Evolutionary conservation across 257 asterid genomes (phyloP).

Genomic region (Plectranthus barbatus): DNA sequence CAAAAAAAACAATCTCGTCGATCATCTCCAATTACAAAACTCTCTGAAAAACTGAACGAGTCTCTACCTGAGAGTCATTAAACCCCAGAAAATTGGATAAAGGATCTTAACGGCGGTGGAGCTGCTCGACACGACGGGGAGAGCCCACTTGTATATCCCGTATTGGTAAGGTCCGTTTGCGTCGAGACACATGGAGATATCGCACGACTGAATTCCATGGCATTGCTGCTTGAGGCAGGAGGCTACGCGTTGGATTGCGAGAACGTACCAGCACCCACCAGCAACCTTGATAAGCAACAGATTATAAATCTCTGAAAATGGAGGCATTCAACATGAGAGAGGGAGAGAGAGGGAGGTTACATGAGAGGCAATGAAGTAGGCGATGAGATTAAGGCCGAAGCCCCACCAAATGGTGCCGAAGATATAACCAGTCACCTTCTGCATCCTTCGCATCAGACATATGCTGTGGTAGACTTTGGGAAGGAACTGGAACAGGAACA

Average conservation of each 20-base stretch:
- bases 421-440: slow-evolving; percentile 76
- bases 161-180: slow-evolving; percentile 65
- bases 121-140: slow-evolving; percentile 78
- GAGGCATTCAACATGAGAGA: neutral
- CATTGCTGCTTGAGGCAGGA: slow-evolving; percentile 75
- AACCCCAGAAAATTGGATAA: slow-evolving; percentile 94
- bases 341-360: slow-evolving; percentile 26
- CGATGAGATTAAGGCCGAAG: slow-evolving; percentile 83
- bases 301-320: no score
- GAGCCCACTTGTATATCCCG: slow-evolving; percentile 88
- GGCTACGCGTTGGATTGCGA: slow-evolving; percentile 76
- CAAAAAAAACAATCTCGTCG: no score
- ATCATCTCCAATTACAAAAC: neutral
- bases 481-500: slow-evolving; percentile 77
- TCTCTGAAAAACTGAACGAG: no score
- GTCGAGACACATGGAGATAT: slow-evolving; percentile 59
- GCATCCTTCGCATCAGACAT: slow-evolving; percentile 77
- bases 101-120: slow-evolving; percentile 73
- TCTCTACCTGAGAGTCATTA: slow-evolving; percentile 80
- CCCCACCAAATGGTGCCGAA: slow-evolving; percentile 99
- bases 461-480: slow-evolving; percentile 88
- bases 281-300: slow-evolving; percentile 45
- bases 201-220: slow-evolving; percentile 26
- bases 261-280: slow-evolving; percentile 97
- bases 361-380: slow-evolving; percentile 93